Base-by-base conservation (phyloP, 108 stramenopile genomes). In the Cyclotella cryptica region DNA sequence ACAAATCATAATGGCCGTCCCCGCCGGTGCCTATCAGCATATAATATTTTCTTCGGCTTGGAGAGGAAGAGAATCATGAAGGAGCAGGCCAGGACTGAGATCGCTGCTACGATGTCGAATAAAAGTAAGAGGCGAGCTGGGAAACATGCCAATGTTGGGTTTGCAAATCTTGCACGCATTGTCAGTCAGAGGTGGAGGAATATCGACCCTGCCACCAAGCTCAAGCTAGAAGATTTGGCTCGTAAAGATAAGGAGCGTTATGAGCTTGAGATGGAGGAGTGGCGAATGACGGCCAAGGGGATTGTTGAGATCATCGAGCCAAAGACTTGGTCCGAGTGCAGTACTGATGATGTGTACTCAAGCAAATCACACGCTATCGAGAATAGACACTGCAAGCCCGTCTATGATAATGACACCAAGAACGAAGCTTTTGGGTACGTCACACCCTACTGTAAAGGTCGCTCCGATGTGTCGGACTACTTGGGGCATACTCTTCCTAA, bases 161-260 rank as follows among this genome's bases (percentile, higher is more conserved):
- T 54, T 54, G 53, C 53, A 18, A 54, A 54, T 54, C 53, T 54
- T 17, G 53, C 53, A 8, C 53, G 53, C 8, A 54, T 54, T 19
- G 44, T 45, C 11, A 13, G 11, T 12, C 11, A 45, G 9, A 13
- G 44, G 44, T 45, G 44, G 44, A 45, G 13, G 44, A 45, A 45
- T 13, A 54, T 54, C 21, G 53, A 54, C n/a, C 53, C 53, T 10
- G 8, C 8, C 8, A 19, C 21, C n/a, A 54, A 54, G 53, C 11
- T n/a, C 53, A 21, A n/a, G 53, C 21, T 54, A 8, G n/a, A 12
- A 54, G 8, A 19, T 7, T n/a, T 54, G 53, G 53, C 53, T 19
- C 11, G 53, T 18, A 19, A 54, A 19, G 53, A 54, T 21, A 54
- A 54, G 53, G 53, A 12, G 11, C 53, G 53, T 8, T 54, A 54